Evolutionary conservation across 1,139 yeast species (phyloP), one percentile per base, ranked within the genome.

Genomic region (Saccharomycopsis hybrid): DNA sequence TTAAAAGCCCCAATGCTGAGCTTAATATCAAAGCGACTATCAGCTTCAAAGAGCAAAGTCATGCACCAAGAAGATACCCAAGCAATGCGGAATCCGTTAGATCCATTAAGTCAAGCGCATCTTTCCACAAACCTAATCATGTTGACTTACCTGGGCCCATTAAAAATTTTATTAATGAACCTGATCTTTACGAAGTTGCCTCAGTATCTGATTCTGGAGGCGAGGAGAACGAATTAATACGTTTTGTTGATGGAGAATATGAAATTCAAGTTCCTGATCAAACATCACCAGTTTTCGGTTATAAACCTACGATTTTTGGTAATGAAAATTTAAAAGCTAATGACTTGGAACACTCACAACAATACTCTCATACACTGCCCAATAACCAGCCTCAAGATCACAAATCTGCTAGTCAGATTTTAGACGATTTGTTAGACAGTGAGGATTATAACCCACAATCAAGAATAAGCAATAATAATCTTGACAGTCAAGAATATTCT

Each of bases 191-290:
- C 5, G 43, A 39, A 39, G 36, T 45, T 32, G 30, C 33, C 18
- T 36, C 31, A 13, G 40, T 42, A 38, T 44, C 44, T 11, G 51
- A 44, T 24, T 40, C 51, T 11, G 44, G 40, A 35, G 43, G 29
- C 11, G 39, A 32, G 4, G 44, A 41, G 13, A 31, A 5, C 41
- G 36, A 18, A 7, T 11, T 18, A 25, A 43, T 35, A n/a, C 29
- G 28, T 7, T 25, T 38, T 9, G 27, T 38, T 27, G 43, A 45
- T 45, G 42, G 30, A 2, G 36, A 44, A n/a, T 24, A 24, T 33
- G 18, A 33, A 24, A 40, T 40, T 9, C 11, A 7, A 11, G 11
- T 31, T 8, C 35, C 35, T 7, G 11, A 31, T 8, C 11, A 31
- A 8, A 8, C 11, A 8, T 31, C 35, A 8, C 7, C 35, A 8